Evolutionary conservation across 106 monocot species (phyloP).

Genomic region (Apostasia shenzhenica): DNA sequence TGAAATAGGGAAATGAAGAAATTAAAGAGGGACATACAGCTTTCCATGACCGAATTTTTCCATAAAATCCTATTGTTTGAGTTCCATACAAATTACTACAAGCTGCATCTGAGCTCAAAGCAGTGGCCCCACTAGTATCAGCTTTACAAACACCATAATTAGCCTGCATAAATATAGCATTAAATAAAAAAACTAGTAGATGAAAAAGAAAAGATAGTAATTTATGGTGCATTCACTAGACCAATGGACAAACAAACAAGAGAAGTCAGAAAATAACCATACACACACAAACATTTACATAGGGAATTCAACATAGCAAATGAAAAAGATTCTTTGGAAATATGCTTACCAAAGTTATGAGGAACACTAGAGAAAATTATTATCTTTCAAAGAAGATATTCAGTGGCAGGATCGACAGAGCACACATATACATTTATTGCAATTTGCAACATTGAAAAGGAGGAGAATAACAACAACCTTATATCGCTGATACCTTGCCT

Average conservation of each 20-base stretch:
- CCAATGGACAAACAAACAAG: background rate
- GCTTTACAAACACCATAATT: conserved; percentile 82
- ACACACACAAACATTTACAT: background rate
- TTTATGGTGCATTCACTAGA: background rate
- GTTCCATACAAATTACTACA: conserved; percentile 79
- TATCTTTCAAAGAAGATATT: too few relatives aligned
- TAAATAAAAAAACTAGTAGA: background rate
- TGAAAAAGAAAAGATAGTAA: background rate
- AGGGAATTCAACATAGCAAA: too few relatives aligned
- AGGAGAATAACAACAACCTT: conserved; percentile 44
- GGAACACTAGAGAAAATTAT: too few relatives aligned
- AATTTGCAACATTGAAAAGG: too few relatives aligned
- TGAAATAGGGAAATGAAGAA: background rate
- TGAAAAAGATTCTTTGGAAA: too few relatives aligned
- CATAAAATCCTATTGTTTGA: conserved; percentile 79
- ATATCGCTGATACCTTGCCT: conserved; percentile 83
- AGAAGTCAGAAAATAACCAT: background rate
- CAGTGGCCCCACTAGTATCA: conserved; percentile 80
- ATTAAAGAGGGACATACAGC: conserved; percentile 45
- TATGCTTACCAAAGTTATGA: too few relatives aligned
- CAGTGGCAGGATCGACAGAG: too few relatives aligned
- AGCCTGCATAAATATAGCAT: conserved; percentile 32
- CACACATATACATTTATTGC: too few relatives aligned
- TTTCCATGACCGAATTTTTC: conserved; percentile 90
- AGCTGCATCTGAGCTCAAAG: conserved; percentile 64